Evolutionary conservation across 495 filamentous ascomycete genomes (phyloP).

Genomic region (Penicillium diatomitis): DNA sequence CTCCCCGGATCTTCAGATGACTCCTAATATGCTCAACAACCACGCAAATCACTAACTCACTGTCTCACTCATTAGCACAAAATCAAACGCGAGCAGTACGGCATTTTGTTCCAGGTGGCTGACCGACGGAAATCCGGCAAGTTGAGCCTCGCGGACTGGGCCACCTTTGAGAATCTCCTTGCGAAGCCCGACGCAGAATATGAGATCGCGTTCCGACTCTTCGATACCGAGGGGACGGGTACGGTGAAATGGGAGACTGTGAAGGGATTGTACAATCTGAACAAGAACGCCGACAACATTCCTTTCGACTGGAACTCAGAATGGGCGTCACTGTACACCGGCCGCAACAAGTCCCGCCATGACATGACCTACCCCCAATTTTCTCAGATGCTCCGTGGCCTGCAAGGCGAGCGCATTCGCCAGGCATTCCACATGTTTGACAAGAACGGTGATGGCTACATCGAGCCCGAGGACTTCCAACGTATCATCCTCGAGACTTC

Average conservation of each 20-base stretch:
- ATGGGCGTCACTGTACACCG: conserved; percentile 93
- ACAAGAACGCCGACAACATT: conserved; percentile 70
- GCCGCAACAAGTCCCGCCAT: conserved; percentile 73
- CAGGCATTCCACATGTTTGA: conserved; percentile 92
- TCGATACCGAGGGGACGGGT: conserved; percentile 75
- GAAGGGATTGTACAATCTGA: conserved; percentile 64
- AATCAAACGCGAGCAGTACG: conserved; percentile 90
- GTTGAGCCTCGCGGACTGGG: conserved; percentile 78
- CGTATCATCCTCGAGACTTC: conserved; percentile 89
- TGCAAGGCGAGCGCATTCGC: conserved; percentile 90
- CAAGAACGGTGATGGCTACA: conserved; percentile 92
- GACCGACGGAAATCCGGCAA: conserved; percentile 64
- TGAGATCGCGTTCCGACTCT: conserved; percentile 94
- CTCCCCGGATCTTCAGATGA: too few species aligned
- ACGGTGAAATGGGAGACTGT: conserved; percentile 82
- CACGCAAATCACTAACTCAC: conserved; percentile 6
- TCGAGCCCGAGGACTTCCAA: conserved; percentile 92
- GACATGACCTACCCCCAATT: conserved; percentile 94
- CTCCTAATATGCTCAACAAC: neutral
- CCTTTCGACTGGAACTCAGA: conserved; percentile 96
- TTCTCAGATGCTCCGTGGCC: conserved; percentile 91
- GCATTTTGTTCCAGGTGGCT: conserved; percentile 82
- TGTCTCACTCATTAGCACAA: conserved; percentile 60
- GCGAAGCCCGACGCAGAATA: conserved; percentile 95
- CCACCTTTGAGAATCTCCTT: conserved; percentile 84